These are phyloP conservation scores for Aspergillus intermedius DNA, from an alignment of 2,329 filamentous ascomycete species.

Conservation along the genomic window DNA sequence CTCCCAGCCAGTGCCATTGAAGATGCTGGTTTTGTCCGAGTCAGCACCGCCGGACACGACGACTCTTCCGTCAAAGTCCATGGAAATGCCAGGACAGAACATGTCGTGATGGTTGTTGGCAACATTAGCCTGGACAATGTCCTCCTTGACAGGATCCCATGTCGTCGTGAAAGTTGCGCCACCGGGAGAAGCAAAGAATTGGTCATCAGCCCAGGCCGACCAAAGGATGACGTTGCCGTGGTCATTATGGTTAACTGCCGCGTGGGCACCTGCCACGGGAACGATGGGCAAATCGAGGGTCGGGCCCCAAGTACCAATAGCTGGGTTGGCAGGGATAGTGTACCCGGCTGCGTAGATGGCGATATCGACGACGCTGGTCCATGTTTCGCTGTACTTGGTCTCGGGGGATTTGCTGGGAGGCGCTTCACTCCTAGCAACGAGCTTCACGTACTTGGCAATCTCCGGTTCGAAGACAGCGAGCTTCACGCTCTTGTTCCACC, in stretches of 20 bases:
- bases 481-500: constrained; percentile 13
- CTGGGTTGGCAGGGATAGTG: constrained; percentile 9
- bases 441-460: constrained; percentile 10
- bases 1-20: constrained; percentile 37
- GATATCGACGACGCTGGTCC: constrained; percentile 10
- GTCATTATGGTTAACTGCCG: not conserved
- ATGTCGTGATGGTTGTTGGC: constrained; percentile 22
- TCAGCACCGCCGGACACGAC: constrained; percentile 51
- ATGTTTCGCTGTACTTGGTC: not conserved
- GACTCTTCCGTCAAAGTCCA: constrained; percentile 24
- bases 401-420: not conserved
- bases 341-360: constrained; percentile 8
- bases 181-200: constrained; percentile 10
- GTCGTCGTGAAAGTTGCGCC: constrained; percentile 13
- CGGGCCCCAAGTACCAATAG: constrained; percentile 19
- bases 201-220: constrained; percentile 12
- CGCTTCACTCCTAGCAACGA: constrained; percentile 13
- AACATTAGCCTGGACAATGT: constrained; percentile 9
- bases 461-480: constrained; percentile 12
- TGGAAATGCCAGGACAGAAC: constrained; percentile 23
- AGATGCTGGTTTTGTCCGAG: constrained; percentile 45
- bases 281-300: constrained; percentile 22
- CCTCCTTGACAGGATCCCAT: constrained; percentile 5
- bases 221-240: constrained; percentile 12
- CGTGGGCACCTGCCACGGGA: constrained; percentile 17